phyloP scores from a whole-genome alignment of 352 stramenopile genomes.

The Globisporangium irregulare region DNA sequence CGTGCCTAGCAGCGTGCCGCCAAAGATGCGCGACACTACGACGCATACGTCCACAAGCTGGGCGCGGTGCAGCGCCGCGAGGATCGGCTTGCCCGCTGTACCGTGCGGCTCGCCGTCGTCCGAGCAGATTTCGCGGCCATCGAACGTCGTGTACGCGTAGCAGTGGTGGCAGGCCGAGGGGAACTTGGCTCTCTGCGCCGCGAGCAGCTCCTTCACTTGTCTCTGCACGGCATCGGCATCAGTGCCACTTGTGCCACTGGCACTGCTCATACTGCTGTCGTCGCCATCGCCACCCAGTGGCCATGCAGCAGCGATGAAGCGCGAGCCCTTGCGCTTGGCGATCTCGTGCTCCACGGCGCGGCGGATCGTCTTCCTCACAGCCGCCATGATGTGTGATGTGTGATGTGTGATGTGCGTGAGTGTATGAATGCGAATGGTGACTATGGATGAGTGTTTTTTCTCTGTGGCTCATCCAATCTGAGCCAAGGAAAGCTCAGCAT shows the following conservation, averaged over 20 bases:
- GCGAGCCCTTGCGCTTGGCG: constrained; percentile 78
- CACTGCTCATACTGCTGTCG: neutral
- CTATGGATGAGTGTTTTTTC: neutral
- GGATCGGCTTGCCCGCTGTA: constrained; percentile 66
- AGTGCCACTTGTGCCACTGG: neutral
- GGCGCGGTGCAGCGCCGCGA: constrained; percentile 50
- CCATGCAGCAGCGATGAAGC: constrained; percentile 71
- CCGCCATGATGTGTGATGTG: neutral
- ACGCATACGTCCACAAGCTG: constrained; percentile 71
- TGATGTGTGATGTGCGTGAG: neutral
- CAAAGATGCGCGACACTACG: constrained; percentile 73
- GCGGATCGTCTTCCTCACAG: constrained; percentile 39
- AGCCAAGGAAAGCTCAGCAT: constrained; percentile 6
- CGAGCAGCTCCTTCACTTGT: constrained; percentile 47
- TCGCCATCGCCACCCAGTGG: constrained; percentile 26
- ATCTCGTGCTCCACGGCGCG: constrained; percentile 65
- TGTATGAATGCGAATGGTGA: neutral
- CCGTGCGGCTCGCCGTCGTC: constrained; percentile 77
- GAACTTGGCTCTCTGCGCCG: constrained; percentile 38
- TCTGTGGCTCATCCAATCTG: constrained; percentile 2
- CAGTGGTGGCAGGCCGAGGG: constrained; percentile 71
- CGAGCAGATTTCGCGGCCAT: constrained; percentile 55
- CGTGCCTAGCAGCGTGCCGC: constrained; percentile 66
- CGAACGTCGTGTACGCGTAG: constrained; percentile 57
- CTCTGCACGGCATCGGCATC: constrained; percentile 24